Percentiles rank a stretch among this genome's conserved stretches.
Conservation (phyloP, 2,329 filamentous ascomycete genomes). For the Tolypocladium ophioglossoides region DNA sequence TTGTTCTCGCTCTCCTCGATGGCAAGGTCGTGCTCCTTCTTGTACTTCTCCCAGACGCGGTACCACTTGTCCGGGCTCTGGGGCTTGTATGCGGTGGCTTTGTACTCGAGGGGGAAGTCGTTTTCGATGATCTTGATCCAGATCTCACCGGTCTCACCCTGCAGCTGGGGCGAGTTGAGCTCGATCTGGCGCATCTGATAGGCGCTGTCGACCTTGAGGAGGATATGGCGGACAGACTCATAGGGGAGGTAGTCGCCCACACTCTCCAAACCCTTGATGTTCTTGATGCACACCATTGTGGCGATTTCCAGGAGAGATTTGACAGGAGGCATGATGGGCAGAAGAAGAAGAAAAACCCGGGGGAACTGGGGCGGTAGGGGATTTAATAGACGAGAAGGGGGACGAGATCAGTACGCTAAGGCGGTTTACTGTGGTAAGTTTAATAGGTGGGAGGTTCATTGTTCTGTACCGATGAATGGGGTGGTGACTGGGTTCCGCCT, state of each 20-base stretch:
- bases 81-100: slow-evolving; percentile 53
- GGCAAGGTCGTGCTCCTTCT: slow-evolving; percentile 44
- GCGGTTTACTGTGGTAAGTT: background rate
- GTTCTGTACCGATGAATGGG: background rate
- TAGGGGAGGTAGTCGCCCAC: slow-evolving; percentile 64
- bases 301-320: slow-evolving; percentile 43
- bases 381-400: background rate
- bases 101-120: slow-evolving; percentile 58
- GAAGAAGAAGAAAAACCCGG: background rate
- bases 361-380: background rate
- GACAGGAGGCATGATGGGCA: slow-evolving; percentile 23
- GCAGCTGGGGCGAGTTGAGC: slow-evolving; percentile 63
- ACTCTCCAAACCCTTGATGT: slow-evolving; percentile 49
- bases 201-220: slow-evolving; percentile 61
- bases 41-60: slow-evolving; percentile 63
- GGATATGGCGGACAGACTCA: slow-evolving; percentile 49
- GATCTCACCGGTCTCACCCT: slow-evolving; percentile 56
- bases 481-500: background rate
- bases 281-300: slow-evolving; percentile 39
- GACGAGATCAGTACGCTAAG: background rate
- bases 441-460: background rate
- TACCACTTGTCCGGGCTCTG: slow-evolving; percentile 63
- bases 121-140: slow-evolving; percentile 73
- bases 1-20: slow-evolving; percentile 49
- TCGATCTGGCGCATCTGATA: slow-evolving; percentile 68